Conservation (phyloP, 805 yeast species). For the Saturnispora silvae region DNA sequence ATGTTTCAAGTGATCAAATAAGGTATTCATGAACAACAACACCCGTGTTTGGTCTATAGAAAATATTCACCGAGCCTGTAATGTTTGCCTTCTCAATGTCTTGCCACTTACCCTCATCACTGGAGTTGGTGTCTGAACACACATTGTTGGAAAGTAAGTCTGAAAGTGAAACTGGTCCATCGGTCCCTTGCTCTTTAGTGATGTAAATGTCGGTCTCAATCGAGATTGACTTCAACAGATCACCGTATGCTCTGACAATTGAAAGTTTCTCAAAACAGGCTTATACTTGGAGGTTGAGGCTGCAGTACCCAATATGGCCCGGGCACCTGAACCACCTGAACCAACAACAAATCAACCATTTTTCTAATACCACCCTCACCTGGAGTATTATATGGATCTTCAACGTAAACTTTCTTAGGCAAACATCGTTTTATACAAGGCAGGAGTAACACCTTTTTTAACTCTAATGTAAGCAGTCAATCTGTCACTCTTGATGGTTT, state of each 20-base stretch:
- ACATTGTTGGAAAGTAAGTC: too few relatives aligned
- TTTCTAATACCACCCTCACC: conserved; percentile 34
- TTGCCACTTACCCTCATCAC: too few relatives aligned
- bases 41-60: conserved; percentile 28
- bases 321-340: conserved; percentile 67
- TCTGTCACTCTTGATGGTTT: conserved; percentile 42
- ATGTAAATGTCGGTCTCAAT: conserved; percentile 27
- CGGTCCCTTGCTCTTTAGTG: conserved; percentile 23
- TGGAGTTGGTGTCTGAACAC: too few relatives aligned
- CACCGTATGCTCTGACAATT: conserved; percentile 34
- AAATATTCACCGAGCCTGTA: not conserved
- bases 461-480: conserved; percentile 34
- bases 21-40: conserved; percentile 27
- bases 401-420: conserved; percentile 26
- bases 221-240: conserved; percentile 20
- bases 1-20: conserved; percentile 24
- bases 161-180: too few relatives aligned
- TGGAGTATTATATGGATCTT: conserved; percentile 58
- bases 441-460: conserved; percentile 44
- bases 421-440: conserved; percentile 22
- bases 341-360: conserved; percentile 40
- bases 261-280: conserved; percentile 49
- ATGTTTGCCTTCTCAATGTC: too few relatives aligned
- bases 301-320: conserved; percentile 39
- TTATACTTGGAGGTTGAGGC: conserved; percentile 25